Evolutionary conservation across 441 rosid species (phyloP), one percentile per base, ranked within the genome.

Genomic region (Populus hybrid): DNA sequence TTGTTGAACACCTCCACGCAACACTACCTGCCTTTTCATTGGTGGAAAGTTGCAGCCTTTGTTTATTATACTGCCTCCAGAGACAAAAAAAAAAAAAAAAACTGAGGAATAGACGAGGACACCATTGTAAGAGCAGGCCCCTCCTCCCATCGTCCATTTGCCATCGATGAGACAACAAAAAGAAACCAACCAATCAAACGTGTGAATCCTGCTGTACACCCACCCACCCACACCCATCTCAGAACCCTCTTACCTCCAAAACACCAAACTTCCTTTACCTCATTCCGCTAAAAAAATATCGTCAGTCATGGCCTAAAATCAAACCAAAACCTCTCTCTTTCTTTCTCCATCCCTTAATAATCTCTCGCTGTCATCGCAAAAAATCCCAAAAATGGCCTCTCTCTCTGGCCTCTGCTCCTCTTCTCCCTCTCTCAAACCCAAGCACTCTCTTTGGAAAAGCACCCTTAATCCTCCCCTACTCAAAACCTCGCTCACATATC

Each of bases 341-440:
- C 5, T 46, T 12, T 69, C 69, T 11, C 5, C 2, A 67, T 24
- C 57, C 19, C 57, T 46, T 4, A 14, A 30, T 30, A 16, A 6
- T 5, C 26, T 61, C 30, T 42, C 14, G 23, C 23, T 10, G 36
- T 10, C 42, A 16, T 68, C 72, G 72, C 42, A 67, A 24, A 18
- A 26, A 72, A 30, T 53, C 67, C 16, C 79, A 50, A 50, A 32
- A 75, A 92, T 92, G 98, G 93, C 95, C 38, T 87, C 98, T 50
- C 86, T 91, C 77, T 86, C 92, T 36, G 85, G 95, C 72, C 87
- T 93, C 63, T 90, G 89, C 77, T 85, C 94, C 0, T 84, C 88
- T 1, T 83, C 85, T 35, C 82, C 84, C 1, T 80, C 90, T 35
- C 82, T 87, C 75, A 86, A 89, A 65, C 89, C 79, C 16, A 85